phyloP scores from a whole-genome alignment of 1,139 yeast species.

The Suhomyces bolitotheri region DNA sequence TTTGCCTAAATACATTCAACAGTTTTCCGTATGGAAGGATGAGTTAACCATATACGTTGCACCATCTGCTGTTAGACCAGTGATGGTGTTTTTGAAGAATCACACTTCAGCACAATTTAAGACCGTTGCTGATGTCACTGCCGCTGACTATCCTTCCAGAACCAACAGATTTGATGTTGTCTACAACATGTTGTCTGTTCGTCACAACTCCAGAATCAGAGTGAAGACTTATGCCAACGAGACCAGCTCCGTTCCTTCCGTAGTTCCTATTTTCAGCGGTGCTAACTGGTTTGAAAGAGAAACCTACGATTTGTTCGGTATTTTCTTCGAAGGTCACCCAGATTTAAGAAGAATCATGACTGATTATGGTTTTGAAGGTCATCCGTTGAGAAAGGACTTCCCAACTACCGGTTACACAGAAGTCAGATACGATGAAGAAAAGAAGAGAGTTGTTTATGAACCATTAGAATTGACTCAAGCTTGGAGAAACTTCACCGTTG shows the following conservation, averaged over 20 bases:
- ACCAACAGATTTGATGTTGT: slow-evolving; percentile 85
- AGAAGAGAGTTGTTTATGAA: slow-evolving; percentile 85
- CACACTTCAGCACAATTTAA: slow-evolving; percentile 84
- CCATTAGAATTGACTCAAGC: slow-evolving; percentile 91
- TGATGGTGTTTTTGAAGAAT: slow-evolving; percentile 66
- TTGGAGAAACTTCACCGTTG: slow-evolving; percentile 86
- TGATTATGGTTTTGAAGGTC: slow-evolving; percentile 91
- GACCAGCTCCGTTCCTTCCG: slow-evolving; percentile 77
- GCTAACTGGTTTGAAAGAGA: slow-evolving; percentile 92
- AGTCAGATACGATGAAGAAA: slow-evolving; percentile 87
- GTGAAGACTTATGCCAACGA: slow-evolving; percentile 89
- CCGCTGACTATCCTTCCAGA: slow-evolving; percentile 84
- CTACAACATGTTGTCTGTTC: slow-evolving; percentile 75
- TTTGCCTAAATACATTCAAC: slow-evolving; percentile 80
- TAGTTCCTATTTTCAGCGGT: slow-evolving; percentile 70
- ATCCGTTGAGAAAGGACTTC: slow-evolving; percentile 89
- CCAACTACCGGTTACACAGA: slow-evolving; percentile 91
- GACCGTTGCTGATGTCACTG: slow-evolving; percentile 78
- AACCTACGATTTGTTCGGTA: slow-evolving; percentile 82
- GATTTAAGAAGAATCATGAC: slow-evolving; percentile 89
- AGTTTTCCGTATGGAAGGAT: slow-evolving; percentile 88
- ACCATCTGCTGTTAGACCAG: slow-evolving; percentile 73
- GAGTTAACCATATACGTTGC: slow-evolving; percentile 77
- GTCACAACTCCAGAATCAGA: slow-evolving; percentile 84
- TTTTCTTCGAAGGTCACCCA: slow-evolving; percentile 86